Conservation (phyloP, 257 asterid genomes). For the Nicotiana paniculata region DNA sequence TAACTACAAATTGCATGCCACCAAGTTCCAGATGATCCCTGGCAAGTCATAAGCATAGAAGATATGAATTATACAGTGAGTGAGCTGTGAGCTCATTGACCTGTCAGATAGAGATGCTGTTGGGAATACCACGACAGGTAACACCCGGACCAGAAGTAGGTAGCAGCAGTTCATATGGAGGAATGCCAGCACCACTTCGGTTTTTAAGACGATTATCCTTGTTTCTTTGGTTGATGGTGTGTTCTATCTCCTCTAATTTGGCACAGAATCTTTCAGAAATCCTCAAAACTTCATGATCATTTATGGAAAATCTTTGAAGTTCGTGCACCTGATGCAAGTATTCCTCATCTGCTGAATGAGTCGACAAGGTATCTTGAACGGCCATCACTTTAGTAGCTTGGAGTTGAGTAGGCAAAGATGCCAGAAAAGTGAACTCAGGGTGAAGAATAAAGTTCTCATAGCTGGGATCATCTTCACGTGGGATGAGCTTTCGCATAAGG, state of each 20-base stretch:
- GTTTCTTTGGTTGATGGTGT: constrained; percentile 54
- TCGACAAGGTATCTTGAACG: constrained; percentile 80
- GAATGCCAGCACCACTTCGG: constrained; percentile 86
- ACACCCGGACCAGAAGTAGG: constrained; percentile 79
- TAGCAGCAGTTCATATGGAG: constrained; percentile 74
- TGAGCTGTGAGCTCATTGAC: neutral
- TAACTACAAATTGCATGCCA: neutral
- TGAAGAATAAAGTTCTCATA: constrained; percentile 54
- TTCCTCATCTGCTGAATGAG: constrained; percentile 87
- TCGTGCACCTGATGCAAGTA: constrained; percentile 60
- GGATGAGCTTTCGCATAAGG: constrained; percentile 67
- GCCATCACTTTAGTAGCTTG: constrained; percentile 97
- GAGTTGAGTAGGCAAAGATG: constrained; percentile 83
- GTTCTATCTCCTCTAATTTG: constrained; percentile 57
- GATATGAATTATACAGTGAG: neutral
- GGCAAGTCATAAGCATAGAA: neutral
- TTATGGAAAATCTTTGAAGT: constrained; percentile 45
- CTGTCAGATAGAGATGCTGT: constrained; percentile 71
- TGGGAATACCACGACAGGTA: constrained; percentile 84
- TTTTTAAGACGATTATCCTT: constrained; percentile 43
- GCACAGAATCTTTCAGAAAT: constrained; percentile 48
- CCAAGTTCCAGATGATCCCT: neutral
- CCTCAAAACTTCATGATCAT: constrained; percentile 58
- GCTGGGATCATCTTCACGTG: constrained; percentile 39
- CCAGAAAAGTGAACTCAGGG: constrained; percentile 68